Evolutionary conservation across 306 rosid species (phyloP).

Genomic region (Cajanus cajan): DNA sequence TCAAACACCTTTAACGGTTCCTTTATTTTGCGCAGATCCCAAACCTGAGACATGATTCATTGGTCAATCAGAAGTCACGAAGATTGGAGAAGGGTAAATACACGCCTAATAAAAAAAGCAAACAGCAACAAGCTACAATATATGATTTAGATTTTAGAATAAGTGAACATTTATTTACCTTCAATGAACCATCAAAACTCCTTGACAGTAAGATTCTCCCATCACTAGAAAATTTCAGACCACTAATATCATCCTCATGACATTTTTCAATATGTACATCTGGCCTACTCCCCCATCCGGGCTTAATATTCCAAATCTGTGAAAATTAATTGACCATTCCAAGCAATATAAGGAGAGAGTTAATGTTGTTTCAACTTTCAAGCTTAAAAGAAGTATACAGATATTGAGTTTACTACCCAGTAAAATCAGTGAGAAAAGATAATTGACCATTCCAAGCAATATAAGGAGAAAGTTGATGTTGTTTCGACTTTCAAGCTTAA

Average conservation of each 20-base stretch:
- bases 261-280: constrained; percentile 63
- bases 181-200: constrained; percentile 81
- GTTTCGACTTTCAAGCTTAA: constrained; percentile 1
- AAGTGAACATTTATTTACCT: constrained; percentile 48
- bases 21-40: constrained; percentile 89
- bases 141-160: constrained; percentile 4
- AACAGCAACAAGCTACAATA: neutral
- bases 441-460: too few relatives aligned
- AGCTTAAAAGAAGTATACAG: neutral
- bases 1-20: constrained; percentile 70
- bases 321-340: constrained; percentile 26
- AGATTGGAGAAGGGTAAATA: neutral
- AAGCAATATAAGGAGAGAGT: constrained; percentile 23
- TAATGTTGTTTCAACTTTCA: constrained; percentile 2
- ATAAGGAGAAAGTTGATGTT: constrained; percentile 15
- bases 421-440: constrained; percentile 5
- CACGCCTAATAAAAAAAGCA: constrained; percentile 7
- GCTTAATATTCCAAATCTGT: constrained; percentile 85
- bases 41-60: constrained; percentile 55
- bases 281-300: constrained; percentile 99
- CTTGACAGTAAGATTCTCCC: constrained; percentile 73
- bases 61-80: constrained; percentile 21
- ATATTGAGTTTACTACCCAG: neutral
- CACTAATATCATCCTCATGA: constrained; percentile 77
- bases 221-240: constrained; percentile 79